phyloP scores from a whole-genome alignment of 1,139 yeast genomes.

The Nakaseomyces bracarensis region DNA sequence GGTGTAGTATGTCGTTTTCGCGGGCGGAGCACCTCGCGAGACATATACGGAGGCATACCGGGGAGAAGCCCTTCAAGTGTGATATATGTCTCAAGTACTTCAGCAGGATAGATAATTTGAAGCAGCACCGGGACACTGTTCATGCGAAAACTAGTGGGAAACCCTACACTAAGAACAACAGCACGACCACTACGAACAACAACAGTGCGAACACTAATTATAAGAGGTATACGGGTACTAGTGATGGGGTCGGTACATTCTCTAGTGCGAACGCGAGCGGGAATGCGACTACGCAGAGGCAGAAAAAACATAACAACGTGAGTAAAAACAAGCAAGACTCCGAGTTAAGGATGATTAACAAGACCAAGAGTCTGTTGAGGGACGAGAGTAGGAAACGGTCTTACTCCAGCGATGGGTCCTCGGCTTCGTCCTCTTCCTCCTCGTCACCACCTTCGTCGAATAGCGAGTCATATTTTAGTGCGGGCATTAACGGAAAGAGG shows the following conservation, averaged over 20 bases:
- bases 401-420: conserved; percentile 6
- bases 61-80: conserved; percentile 89
- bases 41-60: conserved; percentile 89
- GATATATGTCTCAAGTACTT: conserved; percentile 73
- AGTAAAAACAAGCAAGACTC: neutral
- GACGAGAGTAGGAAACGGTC: conserved; percentile 2
- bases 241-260: neutral
- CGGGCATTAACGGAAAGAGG: neutral
- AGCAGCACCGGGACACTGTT: conserved; percentile 94
- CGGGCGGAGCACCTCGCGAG: conserved; percentile 87
- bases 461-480: conserved; percentile 3
- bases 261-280: neutral
- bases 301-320: neutral
- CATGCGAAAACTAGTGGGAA: conserved; percentile 34
- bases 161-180: conserved; percentile 1
- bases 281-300: neutral
- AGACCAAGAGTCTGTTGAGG: conserved; percentile 1
- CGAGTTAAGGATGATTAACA: neutral
- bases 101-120: conserved; percentile 75
- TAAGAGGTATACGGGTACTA: neutral
- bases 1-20: conserved; percentile 82
- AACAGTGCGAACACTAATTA: neutral
- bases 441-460: conserved; percentile 7
- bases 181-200: neutral
- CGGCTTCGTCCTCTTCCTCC: conserved; percentile 8